Percentiles rank a stretch among this genome's conserved stretches.
phyloP scores from a whole-genome alignment of 768 basidiomycete species.

The Thelephora ganbajun region DNA sequence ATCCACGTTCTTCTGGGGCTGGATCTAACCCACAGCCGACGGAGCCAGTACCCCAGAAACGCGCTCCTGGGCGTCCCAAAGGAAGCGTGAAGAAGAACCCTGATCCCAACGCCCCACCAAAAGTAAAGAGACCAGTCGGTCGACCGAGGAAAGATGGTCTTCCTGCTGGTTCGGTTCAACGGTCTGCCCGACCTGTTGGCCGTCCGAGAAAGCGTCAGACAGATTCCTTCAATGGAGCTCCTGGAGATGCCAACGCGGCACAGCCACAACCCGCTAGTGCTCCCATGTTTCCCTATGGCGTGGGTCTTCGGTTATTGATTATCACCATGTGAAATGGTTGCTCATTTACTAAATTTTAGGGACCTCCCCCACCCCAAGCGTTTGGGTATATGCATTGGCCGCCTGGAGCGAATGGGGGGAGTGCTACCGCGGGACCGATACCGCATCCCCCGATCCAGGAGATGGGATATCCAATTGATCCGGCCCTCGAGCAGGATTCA shows the following conservation, averaged over 20 bases:
- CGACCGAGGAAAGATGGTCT: conserved; percentile 72
- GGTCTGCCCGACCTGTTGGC: conserved; percentile 24
- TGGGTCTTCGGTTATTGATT: neutral
- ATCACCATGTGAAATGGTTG: too few relatives aligned
- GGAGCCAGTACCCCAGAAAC: conserved; percentile 30
- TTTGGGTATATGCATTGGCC: neutral
- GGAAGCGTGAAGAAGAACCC: conserved; percentile 63
- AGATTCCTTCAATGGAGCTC: conserved; percentile 15
- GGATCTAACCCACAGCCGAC: neutral
- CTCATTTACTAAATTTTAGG: neutral
- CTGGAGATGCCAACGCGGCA: neutral
- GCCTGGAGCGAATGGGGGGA: neutral
- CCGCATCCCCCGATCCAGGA: conserved; percentile 11
- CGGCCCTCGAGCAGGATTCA: conserved; percentile 40
- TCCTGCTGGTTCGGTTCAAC: conserved; percentile 55
- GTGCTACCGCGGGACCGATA: neutral
- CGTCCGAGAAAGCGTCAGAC: conserved; percentile 26
- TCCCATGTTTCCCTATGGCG: neutral
- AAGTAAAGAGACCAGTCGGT: conserved; percentile 67
- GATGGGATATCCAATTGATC: conserved; percentile 27
- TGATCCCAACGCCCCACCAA: conserved; percentile 25
- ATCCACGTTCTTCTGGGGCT: neutral
- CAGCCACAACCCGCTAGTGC: neutral
- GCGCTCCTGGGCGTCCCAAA: conserved; percentile 65
- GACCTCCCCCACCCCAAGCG: neutral